phyloP scores from a whole-genome alignment of 1,284 basidiomycete genomes.

The Sporisorium exsertum region DNA sequence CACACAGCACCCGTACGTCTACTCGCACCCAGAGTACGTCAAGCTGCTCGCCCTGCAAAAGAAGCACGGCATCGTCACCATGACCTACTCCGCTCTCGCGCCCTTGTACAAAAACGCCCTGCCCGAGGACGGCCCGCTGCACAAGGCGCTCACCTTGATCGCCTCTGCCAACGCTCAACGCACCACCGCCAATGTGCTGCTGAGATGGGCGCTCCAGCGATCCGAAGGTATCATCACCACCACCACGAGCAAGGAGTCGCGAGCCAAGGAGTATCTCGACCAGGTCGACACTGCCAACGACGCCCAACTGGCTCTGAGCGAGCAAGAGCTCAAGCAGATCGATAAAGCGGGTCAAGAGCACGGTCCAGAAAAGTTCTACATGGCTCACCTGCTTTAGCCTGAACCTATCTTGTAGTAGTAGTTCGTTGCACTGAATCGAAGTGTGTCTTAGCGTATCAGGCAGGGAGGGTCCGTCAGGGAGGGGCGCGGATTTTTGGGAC shows the following conservation, averaged over 20 bases:
- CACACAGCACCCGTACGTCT: conserved; percentile 41
- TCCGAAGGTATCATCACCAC: conserved; percentile 56
- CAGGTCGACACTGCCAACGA: conserved; percentile 46
- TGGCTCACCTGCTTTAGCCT: conserved; percentile 33
- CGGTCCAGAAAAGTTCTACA: conserved; percentile 50
- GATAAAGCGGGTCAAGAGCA: conserved; percentile 46
- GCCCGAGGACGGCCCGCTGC: conserved; percentile 35
- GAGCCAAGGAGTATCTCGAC: conserved; percentile 46
- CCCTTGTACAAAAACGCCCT: conserved; percentile 44
- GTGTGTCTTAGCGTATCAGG: not conserved
- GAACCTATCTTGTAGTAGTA: not conserved
- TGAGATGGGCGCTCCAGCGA: conserved; percentile 51
- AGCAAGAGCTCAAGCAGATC: conserved; percentile 47
- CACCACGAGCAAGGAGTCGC: conserved; percentile 47
- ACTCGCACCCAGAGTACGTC: conserved; percentile 41
- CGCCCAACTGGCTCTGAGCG: conserved; percentile 21
- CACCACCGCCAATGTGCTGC: conserved; percentile 41
- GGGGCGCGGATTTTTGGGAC: not conserved
- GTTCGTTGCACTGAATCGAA: not conserved
- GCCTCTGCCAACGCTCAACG: conserved; percentile 39
- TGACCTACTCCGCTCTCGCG: conserved; percentile 52
- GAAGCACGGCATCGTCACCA: conserved; percentile 50
- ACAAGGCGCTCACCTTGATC: conserved; percentile 42
- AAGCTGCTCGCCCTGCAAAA: conserved; percentile 47
- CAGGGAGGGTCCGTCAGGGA: not conserved